Base-by-base conservation (phyloP, 1,284 basidiomycete species). In the Xerocomus nothofagi region DNA sequence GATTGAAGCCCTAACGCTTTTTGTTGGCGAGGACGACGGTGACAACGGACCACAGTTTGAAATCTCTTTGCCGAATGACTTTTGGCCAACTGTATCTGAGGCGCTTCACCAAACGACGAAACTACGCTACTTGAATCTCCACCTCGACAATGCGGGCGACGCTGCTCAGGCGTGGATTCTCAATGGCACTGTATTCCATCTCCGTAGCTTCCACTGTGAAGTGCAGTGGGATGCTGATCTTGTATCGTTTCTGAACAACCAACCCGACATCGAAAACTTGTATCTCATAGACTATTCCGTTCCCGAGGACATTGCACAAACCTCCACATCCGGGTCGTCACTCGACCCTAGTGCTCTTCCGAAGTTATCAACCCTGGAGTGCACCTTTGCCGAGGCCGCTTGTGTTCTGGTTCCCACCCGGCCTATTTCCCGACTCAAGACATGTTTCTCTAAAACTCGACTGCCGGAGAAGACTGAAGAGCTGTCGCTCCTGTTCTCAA, bases 321-420 rank as follows among this genome's bases (percentile, higher is more conserved):
- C 29, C 6, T 49, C 57, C 11, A 38, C 27, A 24, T 39, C 38
- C n/a, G 4, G 38, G 33, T 33, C 39, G 39, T 47, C 53, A 49
- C 44, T 57, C 21, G 58, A 68, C 47, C 45, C 69, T 30, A 54
- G 57, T 12, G 70, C 74, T 29, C 70, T 84, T 12, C 76, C 78
- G 43, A 69, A 69, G 44, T 67, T 84, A 30, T 70, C 76, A 8
- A 74, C 68, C 21, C 61, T 86, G 34, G 81, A 86, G 66, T 86
- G 84, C 65, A 82, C 82, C 3, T 84, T 84, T 63, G 70, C 76
- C 21, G 82, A 83, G 65, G 84, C 82, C 1, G 82, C 79, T 4
- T 69, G 71, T 39, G 70, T 72, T 9, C 67, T 85, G 14, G 73
- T 79, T n/a, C 81, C 82, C 1, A 70, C 70, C 12, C 71, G 83